Conservation (phyloP, 352 stramenopile genomes). For the Pythium phragmitis region DNA sequence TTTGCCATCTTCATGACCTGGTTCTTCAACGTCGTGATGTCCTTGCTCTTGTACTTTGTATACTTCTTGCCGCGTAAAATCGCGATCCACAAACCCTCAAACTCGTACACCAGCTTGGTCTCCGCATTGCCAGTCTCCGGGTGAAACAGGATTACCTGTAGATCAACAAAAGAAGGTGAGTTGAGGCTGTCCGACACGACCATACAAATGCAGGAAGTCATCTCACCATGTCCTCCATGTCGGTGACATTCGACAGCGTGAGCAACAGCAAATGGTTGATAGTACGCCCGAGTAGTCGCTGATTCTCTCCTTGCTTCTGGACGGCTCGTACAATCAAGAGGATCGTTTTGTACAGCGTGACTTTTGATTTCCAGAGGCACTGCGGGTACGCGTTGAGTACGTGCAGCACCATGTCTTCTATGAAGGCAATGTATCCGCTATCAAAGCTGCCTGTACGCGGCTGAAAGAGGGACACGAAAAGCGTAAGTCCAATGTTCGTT, state of each 20-base stretch:
- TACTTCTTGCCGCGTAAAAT: slow-evolving; percentile 32
- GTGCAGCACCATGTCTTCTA: slow-evolving; percentile 59
- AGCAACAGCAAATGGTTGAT: slow-evolving; percentile 62
- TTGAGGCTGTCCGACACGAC: not conserved
- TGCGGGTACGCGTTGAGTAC: slow-evolving; percentile 60
- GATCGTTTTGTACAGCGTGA: slow-evolving; percentile 53
- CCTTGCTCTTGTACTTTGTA: slow-evolving; percentile 25
- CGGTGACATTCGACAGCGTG: slow-evolving; percentile 62
- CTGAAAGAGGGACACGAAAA: slow-evolving; percentile 5
- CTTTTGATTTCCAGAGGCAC: slow-evolving; percentile 63
- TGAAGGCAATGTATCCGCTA: slow-evolving; percentile 49
- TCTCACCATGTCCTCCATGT: slow-evolving; percentile 42
- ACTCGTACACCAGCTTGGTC: slow-evolving; percentile 76
- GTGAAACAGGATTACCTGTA: slow-evolving; percentile 61
- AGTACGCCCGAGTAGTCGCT: slow-evolving; percentile 50
- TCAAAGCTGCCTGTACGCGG: slow-evolving; percentile 28
- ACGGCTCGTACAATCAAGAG: slow-evolving; percentile 42
- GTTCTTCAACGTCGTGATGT: not conserved
- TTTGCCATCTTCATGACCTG: slow-evolving; percentile 3
- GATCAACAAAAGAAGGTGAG: not conserved
- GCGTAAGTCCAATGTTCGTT: not conserved
- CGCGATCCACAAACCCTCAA: slow-evolving; percentile 69
- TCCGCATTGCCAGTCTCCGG: slow-evolving; percentile 70
- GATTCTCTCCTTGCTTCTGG: slow-evolving; percentile 33
- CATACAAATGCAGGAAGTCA: not conserved